Conservation (phyloP, 2,329 filamentous ascomycete species). For the Sclerotinia minor region DNA sequence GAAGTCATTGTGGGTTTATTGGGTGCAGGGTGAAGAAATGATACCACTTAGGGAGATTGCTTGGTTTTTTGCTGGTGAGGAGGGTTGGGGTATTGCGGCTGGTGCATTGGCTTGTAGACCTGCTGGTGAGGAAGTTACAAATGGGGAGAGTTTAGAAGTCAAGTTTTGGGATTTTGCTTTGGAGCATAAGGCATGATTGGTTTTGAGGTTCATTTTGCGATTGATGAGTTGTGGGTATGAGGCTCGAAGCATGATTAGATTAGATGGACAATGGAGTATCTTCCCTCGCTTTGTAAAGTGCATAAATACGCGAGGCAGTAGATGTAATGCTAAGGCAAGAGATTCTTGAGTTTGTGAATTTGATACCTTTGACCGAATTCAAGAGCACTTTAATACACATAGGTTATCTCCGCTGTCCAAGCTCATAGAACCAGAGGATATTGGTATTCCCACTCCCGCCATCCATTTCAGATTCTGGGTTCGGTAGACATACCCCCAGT, state of each 20-base stretch:
- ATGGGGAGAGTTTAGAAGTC: conserved; percentile 12
- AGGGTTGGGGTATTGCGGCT: conserved; percentile 1
- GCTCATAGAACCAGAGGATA: not conserved
- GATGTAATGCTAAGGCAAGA: not conserved
- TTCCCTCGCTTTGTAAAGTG: not conserved
- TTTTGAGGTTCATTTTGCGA: not conserved
- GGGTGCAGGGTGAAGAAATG: conserved; percentile 5
- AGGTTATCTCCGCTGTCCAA: too few species aligned
- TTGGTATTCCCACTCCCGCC: not conserved
- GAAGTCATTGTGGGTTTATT: conserved; percentile 22
- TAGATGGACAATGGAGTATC: not conserved
- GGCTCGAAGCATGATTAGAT: not conserved
- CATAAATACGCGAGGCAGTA: not conserved
- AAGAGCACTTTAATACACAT: not conserved
- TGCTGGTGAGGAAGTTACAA: not conserved
- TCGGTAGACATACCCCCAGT: not conserved
- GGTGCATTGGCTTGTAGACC: conserved; percentile 20
- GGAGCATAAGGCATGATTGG: not conserved
- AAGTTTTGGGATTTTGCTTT: conserved; percentile 18
- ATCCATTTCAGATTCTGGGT: not conserved
- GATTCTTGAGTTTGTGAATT: not conserved
- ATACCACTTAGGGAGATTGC: conserved; percentile 19
- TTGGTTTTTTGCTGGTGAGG: conserved; percentile 22
- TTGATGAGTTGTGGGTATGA: fast-evolving
- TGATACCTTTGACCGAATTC: fast-evolving